phyloP scores from a whole-genome alignment of 2,329 filamentous ascomycete species.

The Claviceps pusilla region DNA sequence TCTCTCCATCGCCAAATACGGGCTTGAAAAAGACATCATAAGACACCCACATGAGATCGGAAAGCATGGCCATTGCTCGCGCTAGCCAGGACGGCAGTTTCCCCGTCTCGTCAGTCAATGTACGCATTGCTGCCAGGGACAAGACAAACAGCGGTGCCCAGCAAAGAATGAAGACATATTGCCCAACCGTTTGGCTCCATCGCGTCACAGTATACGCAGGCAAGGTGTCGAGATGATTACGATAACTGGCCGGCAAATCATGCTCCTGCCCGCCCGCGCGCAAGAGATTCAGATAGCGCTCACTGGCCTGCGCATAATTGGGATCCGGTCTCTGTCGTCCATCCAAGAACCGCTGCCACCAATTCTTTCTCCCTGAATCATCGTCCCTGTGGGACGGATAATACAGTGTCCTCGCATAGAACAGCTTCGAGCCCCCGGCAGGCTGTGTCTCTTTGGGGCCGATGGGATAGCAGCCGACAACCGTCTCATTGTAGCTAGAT shows the following conservation, averaged over 20 bases:
- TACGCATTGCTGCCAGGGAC: constrained; percentile 25
- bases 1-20: constrained; percentile 77
- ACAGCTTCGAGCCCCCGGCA: constrained; percentile 43
- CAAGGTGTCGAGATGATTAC: constrained; percentile 53
- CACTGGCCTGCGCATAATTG: constrained; percentile 66
- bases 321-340: constrained; percentile 44
- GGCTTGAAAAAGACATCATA: constrained; percentile 36
- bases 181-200: constrained; percentile 49
- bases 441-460: constrained; percentile 44
- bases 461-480: constrained; percentile 63
- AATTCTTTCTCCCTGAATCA: constrained; percentile 22
- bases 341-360: constrained; percentile 31
- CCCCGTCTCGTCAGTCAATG: constrained; percentile 52
- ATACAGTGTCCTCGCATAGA: constrained; percentile 75
- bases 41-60: constrained; percentile 30
- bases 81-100: constrained; percentile 54
- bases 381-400: constrained; percentile 22
- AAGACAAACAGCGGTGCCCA: constrained; percentile 43
- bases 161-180: constrained; percentile 41
- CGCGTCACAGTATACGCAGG: constrained; percentile 58
- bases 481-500: constrained; percentile 65
- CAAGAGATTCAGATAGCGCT: constrained; percentile 70
- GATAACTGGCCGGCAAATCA: constrained; percentile 64
- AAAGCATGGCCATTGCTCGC: constrained; percentile 32
- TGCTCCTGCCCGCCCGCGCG: constrained; percentile 66